These are phyloP conservation scores for Cordyceps cicadae DNA, from an alignment of 2,329 filamentous ascomycete genomes.

Conservation along the genomic window DNA sequence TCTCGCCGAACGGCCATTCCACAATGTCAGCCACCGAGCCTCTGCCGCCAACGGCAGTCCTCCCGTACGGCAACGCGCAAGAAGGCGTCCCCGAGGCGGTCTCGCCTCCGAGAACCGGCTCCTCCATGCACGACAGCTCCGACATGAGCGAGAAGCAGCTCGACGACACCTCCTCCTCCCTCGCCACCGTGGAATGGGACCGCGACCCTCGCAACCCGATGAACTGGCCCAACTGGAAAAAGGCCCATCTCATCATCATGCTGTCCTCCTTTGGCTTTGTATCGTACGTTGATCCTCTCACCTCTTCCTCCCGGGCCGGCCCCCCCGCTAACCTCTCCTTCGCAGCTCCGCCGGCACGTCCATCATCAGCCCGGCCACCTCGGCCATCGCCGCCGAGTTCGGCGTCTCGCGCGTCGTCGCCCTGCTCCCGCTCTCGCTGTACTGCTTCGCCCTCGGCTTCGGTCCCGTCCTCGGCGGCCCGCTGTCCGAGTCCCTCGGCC, in stretches of 20 bases:
- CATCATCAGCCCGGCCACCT: conserved; percentile 41
- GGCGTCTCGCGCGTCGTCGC: conserved; percentile 45
- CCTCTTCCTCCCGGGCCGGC: not conserved
- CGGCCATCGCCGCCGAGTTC: conserved; percentile 44
- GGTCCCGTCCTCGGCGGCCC: conserved; percentile 54
- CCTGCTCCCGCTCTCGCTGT: conserved; percentile 51
- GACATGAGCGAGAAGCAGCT: not conserved
- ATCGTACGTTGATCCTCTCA: conserved; percentile 24
- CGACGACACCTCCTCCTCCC: not conserved
- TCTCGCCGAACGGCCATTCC: not conserved
- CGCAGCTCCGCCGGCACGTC: conserved; percentile 44
- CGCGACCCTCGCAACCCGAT: conserved; percentile 37
- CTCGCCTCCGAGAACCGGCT: not conserved
- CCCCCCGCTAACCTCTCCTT: not conserved
- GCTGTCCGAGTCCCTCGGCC: conserved; percentile 49
- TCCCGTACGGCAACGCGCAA: not conserved
- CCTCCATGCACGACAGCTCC: not conserved
- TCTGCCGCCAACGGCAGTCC: not conserved
- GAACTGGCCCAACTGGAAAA: conserved; percentile 40
- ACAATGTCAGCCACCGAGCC: not conserved
- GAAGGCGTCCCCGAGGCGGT: not conserved
- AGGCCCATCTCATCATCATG: conserved; percentile 31
- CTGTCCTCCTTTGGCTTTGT: conserved; percentile 32
- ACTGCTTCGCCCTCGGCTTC: conserved; percentile 50
- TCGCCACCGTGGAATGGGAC: conserved; percentile 25